phyloP scores from a whole-genome alignment of 805 yeast species.

The Zygosaccharomyces siamensis region DNA sequence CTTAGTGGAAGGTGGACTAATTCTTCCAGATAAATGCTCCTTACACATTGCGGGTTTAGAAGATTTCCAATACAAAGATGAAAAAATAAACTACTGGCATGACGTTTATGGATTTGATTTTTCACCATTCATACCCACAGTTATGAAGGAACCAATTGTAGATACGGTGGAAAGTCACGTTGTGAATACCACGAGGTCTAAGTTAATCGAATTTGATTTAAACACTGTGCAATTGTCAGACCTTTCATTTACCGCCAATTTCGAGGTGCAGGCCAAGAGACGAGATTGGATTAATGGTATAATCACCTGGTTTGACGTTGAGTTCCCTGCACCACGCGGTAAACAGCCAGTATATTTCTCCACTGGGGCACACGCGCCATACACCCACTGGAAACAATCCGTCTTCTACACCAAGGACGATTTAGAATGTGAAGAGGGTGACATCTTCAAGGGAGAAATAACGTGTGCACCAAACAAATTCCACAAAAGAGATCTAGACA shows the following conservation, averaged over 20 bases:
- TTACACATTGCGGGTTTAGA: slow-evolving; percentile 89
- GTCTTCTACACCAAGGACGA: slow-evolving; percentile 87
- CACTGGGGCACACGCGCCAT: slow-evolving; percentile 90
- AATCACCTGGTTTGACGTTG: slow-evolving; percentile 92
- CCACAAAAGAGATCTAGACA: slow-evolving; percentile 89
- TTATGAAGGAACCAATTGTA: slow-evolving; percentile 91
- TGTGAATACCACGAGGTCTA: slow-evolving; percentile 66
- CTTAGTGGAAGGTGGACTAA: slow-evolving; percentile 71
- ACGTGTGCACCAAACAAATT: slow-evolving; percentile 67
- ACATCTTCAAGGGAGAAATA: slow-evolving; percentile 63
- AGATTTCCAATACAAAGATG: slow-evolving; percentile 87
- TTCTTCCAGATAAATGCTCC: slow-evolving; percentile 90
- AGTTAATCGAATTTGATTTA: slow-evolving; percentile 77
- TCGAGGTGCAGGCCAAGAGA: slow-evolving; percentile 66
- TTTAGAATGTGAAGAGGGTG: slow-evolving; percentile 71
- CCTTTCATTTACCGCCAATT: slow-evolving; percentile 67
- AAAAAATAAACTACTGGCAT: slow-evolving; percentile 91
- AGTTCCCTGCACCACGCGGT: slow-evolving; percentile 56
- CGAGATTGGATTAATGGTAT: slow-evolving; percentile 83
- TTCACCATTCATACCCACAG: slow-evolving; percentile 79
- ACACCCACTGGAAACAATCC: slow-evolving; percentile 99
- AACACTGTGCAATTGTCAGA: slow-evolving; percentile 83
- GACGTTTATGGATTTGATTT: slow-evolving; percentile 96
- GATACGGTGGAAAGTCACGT: slow-evolving; percentile 83
- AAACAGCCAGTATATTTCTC: slow-evolving; percentile 67